These are phyloP conservation scores for Stenogyne calaminthoides DNA, from an alignment of 305 asterid genomes.

Conservation along the genomic window DNA sequence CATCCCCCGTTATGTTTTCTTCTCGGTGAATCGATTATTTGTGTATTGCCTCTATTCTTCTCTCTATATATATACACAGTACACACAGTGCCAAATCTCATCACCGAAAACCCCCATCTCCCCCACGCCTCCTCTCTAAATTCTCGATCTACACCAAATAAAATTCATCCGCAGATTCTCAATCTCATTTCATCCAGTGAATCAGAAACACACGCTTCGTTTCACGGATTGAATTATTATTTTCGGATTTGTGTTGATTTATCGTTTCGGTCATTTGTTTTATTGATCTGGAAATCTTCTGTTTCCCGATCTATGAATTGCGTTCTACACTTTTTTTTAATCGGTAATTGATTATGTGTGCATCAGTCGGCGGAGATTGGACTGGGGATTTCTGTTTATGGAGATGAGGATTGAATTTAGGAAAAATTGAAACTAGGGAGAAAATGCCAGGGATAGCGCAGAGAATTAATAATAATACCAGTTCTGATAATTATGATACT, in stretches of 20 bases:
- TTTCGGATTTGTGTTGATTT: slow-evolving; percentile 23
- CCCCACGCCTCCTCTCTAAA: slow-evolving; percentile 43
- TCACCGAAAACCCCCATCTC: slow-evolving; percentile 54
- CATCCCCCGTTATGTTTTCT: slow-evolving; percentile 22
- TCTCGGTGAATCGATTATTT: slow-evolving; percentile 23
- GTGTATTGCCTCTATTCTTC: slow-evolving; percentile 15
- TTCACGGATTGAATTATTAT: slow-evolving; percentile 7
- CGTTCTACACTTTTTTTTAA: slow-evolving; percentile 13
- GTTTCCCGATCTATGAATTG: slow-evolving; percentile 43
- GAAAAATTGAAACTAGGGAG: slow-evolving; percentile 37
- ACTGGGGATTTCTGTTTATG: slow-evolving; percentile 18
- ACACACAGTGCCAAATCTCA: slow-evolving; percentile 61
- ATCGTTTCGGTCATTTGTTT: slow-evolving; percentile 36
- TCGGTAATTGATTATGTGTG: slow-evolving; percentile 35
- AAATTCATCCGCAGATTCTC: slow-evolving; percentile 48
- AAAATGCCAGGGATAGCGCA: slow-evolving; percentile 75
- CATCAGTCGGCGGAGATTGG: slow-evolving; percentile 36
- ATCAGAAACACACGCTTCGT: slow-evolving; percentile 30
- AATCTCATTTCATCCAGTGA: slow-evolving; percentile 36
- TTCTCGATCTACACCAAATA: slow-evolving; percentile 46
- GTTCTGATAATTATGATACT: slow-evolving; percentile 32
- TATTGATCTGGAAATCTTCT: slow-evolving; percentile 42
- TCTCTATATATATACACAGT: slow-evolving; percentile 30
- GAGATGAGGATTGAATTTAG: slow-evolving; percentile 44
- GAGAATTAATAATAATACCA: slow-evolving; percentile 42